Evolutionary conservation across 2,329 filamentous ascomycete species (phyloP), one percentile per base, ranked within the genome.

Genomic region (Zasmidium citrigriseum): DNA sequence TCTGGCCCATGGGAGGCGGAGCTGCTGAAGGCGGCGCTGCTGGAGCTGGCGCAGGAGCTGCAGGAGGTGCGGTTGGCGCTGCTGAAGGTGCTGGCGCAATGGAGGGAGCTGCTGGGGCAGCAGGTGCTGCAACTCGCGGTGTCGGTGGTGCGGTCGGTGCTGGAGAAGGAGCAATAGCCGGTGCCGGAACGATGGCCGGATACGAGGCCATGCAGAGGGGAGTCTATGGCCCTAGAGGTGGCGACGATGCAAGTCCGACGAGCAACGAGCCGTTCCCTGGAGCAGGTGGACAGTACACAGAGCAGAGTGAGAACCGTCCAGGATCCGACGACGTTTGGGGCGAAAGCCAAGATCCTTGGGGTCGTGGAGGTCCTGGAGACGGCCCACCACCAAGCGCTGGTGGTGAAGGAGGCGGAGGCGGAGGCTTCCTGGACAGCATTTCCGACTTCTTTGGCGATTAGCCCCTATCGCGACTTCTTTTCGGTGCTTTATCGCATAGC

Each of bases 161-260:
- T 14, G 76, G 71, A 1, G 77, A 73, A 53, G 73, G 70, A 14
- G 76, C 73, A 1, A 75, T 77, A 5, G 73, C 75, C 14, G 71
- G 84, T 4, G 84, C 83, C 4, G 85, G 84, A 5, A 80, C 83
- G 1, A 81, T 87, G 75, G 85, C 83, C 29, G 85, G 84, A 3
- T 86, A 86, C 64, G 86, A 87, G 69, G 83, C 84, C 3, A 84
- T 87, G 83, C 82, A 83, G 60, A 71, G 83, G 60, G 80, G 81
- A 2, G 72, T 76, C 63, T 74, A 73, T 24, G 73, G 73, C 18
- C 55, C 59, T 5, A 52, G 58, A 29, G 60, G 62, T 16, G 60
- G 58, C 5, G 70, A 73, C 49, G 68, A 74, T 58, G 70, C 68
- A 7, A 71, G 71, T 52, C 70, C 75, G 16, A 55, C 60, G n/a